Evolutionary conservation across 768 basidiomycete genomes (phyloP), one percentile per base, ranked within the genome.

Genomic region (Hypholoma sublateritium): DNA sequence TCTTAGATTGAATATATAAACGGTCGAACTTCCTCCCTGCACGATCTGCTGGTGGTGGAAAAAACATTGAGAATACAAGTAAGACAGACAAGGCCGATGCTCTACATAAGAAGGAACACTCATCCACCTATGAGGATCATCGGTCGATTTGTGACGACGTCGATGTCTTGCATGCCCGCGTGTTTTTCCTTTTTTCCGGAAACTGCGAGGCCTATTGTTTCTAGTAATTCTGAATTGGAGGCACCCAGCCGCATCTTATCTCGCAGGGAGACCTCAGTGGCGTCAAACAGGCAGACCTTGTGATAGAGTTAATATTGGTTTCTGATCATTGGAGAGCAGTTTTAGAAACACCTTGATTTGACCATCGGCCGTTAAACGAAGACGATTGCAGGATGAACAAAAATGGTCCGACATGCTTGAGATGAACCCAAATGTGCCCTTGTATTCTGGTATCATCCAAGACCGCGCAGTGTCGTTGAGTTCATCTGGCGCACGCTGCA

Each of bases 61-160:
- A 59, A 45, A 47, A 47, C 35, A 56, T 57, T 58, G 45, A 62
- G 62, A 53, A 60, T 53, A 54, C 39, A 55, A 43, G 46, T 54
- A 58, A 60, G 41, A 62, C 58, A 58, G 53, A 55, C 19, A 65
- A 55, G 58, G 63, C 59, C 47, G 53, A 59, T 46, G 62, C 59
- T 69, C 64, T 60, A 63, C 56, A 57, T 62, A 60, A 67, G 67
- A 67, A 59, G 74, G 69, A 61, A 70, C 67, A 84, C 82, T 90
- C 83, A 95, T 87, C 93, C 93, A 73, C 93, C 94, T 71, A 95
- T 95, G 59, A 92, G 76, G 60, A 95, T 95, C 93, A 95, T 95
- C 11, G 92, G 89, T 50, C 89, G 79, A 73, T 93, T 94, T 45
- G 82, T 82, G 41, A 82, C 69, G 54, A 88, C 87, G 68, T 92